phyloP scores from a whole-genome alignment of 495 filamentous ascomycete species.

The Patellaria atrata region DNA sequence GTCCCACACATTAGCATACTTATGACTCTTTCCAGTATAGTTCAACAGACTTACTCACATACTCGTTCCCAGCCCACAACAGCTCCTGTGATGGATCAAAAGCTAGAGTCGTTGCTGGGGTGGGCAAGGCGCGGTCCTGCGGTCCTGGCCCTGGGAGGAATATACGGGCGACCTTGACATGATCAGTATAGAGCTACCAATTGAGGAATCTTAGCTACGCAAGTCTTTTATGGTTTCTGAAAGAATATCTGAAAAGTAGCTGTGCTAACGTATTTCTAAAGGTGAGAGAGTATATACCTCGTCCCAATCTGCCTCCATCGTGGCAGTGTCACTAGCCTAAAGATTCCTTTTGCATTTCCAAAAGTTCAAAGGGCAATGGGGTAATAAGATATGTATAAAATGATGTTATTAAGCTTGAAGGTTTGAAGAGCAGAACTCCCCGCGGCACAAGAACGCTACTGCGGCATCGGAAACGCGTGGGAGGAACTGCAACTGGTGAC shows the following conservation, averaged over 20 bases:
- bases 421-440: too few species aligned
- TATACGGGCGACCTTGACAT: conserved; percentile 51
- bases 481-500: too few species aligned
- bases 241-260: background rate
- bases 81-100: conserved; percentile 84
- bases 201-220: background rate
- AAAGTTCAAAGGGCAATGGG: too few species aligned
- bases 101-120: conserved; percentile 56
- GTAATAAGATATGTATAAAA: too few species aligned
- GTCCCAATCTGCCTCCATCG: conserved; percentile 43
- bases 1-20: background rate
- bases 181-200: background rate
- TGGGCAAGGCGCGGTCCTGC: conserved; percentile 45
- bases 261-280: background rate
- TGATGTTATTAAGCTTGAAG: too few species aligned
- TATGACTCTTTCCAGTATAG: background rate
- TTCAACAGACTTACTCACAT: conserved; percentile 39
- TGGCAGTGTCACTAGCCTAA: too few species aligned
- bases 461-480: too few species aligned
- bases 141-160: conserved; percentile 50
- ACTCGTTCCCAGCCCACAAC: conserved; percentile 82
- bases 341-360: too few species aligned
- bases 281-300: conserved; percentile 25
- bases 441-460: too few species aligned
- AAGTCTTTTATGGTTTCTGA: background rate